These are phyloP conservation scores for Corylus avellana DNA, from an alignment of 306 rosid genomes.

Conservation along the genomic window DNA sequence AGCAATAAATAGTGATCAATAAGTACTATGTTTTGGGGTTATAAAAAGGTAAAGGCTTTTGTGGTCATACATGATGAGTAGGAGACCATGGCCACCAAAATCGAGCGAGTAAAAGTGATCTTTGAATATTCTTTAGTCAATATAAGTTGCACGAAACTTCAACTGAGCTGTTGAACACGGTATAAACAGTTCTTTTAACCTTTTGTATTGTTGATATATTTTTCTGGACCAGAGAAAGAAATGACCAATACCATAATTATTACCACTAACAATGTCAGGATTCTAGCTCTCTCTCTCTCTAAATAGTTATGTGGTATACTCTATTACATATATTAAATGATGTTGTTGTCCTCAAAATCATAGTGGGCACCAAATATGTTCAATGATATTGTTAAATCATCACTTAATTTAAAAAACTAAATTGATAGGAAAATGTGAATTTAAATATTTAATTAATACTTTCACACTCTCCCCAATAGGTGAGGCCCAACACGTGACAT, in stretches of 20 bases:
- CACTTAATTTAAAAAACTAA: too few relatives aligned
- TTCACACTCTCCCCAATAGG: too few relatives aligned
- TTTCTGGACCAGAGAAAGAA: background rate
- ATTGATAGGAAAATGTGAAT: too few relatives aligned
- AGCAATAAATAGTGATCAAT: background rate
- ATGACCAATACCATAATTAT: constrained; percentile 5
- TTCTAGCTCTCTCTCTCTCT: background rate
- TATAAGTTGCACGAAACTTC: background rate
- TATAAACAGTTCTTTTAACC: constrained; percentile 1
- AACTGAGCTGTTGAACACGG: background rate
- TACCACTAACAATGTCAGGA: background rate
- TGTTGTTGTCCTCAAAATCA: background rate
- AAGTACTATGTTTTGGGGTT: background rate
- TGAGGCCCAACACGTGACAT: too few relatives aligned
- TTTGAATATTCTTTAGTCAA: background rate
- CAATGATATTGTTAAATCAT: background rate
- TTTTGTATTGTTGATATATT: too few relatives aligned
- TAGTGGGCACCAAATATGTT: background rate
- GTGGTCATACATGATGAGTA: background rate
- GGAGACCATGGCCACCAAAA: constrained; percentile 1
- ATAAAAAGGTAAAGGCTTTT: background rate
- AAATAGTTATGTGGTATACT: background rate
- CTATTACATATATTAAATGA: background rate
- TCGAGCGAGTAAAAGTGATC: background rate
- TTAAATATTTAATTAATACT: too few relatives aligned